phyloP scores from a whole-genome alignment of 768 basidiomycete species.

The Hypholoma sublateritium region DNA sequence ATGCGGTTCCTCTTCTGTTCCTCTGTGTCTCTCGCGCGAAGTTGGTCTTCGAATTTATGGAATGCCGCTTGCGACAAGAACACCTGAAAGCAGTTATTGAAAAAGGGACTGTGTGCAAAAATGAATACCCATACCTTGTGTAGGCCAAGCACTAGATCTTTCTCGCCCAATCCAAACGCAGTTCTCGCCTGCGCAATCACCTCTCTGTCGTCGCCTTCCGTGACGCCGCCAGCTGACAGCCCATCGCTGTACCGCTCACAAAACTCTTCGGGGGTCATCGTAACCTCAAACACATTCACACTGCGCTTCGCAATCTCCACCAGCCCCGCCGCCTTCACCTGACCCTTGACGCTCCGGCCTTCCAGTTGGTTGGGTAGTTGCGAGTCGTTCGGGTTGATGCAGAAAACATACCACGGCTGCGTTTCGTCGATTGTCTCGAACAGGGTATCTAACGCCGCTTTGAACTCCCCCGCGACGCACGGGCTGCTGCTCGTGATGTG shows the following conservation, averaged over 20 bases:
- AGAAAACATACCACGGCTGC: conserved; percentile 90
- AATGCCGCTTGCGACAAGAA: conserved; percentile 87
- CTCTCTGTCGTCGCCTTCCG: conserved; percentile 61
- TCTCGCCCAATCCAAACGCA: conserved; percentile 58
- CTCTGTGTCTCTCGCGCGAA: conserved; percentile 81
- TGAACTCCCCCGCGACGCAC: conserved; percentile 89
- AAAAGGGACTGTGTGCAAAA: not conserved
- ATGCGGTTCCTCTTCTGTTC: conserved; percentile 82
- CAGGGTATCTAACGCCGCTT: conserved; percentile 77
- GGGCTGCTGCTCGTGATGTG: conserved; percentile 37
- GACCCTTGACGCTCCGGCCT: conserved; percentile 87
- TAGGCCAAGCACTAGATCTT: conserved; percentile 78
- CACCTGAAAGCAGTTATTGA: conserved; percentile 48
- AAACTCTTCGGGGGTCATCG: conserved; percentile 85
- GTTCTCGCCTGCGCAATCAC: conserved; percentile 58
- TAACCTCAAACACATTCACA: conserved; percentile 74
- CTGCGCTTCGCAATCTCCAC: conserved; percentile 73
- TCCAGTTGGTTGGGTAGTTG: conserved; percentile 94
- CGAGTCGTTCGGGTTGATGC: conserved; percentile 92
- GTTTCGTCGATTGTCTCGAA: conserved; percentile 89
- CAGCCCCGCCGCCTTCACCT: conserved; percentile 81
- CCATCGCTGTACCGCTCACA: conserved; percentile 78
- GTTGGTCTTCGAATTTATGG: conserved; percentile 83
- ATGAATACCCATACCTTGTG: conserved; percentile 61
- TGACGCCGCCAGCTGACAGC: conserved; percentile 52